Percentiles rank a stretch among this genome's conserved stretches.
These are phyloP conservation scores for Polyporus tsugae DNA, from an alignment of 1,284 basidiomycete genomes.

Conservation along the genomic window DNA sequence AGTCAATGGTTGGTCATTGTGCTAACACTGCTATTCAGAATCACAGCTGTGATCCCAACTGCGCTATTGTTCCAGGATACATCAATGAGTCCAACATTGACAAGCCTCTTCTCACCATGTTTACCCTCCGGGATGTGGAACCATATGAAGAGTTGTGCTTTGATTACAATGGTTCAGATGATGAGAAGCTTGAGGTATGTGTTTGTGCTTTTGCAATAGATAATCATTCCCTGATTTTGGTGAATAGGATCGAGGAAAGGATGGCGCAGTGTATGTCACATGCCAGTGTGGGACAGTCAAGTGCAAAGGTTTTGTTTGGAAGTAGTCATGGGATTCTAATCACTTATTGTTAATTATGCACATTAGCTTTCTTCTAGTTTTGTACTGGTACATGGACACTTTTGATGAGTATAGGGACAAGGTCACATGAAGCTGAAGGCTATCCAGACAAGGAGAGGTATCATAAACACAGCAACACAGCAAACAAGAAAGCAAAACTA, in stretches of 20 bases:
- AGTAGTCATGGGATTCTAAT: slow-evolving; percentile 19
- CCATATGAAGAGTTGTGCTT: slow-evolving; percentile 84
- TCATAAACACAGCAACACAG: slow-evolving; percentile 2
- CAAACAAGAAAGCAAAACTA: slow-evolving; percentile 18
- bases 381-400: slow-evolving; percentile 6
- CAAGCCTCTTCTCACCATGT: slow-evolving; percentile 67
- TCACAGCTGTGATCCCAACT: slow-evolving; percentile 91
- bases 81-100: slow-evolving; percentile 56
- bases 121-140: slow-evolving; percentile 71
- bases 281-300: slow-evolving; percentile 60
- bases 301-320: slow-evolving; percentile 44
- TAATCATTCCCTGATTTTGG: not conserved
- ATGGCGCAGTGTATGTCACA: slow-evolving; percentile 55
- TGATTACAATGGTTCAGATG: slow-evolving; percentile 71
- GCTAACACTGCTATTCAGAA: slow-evolving; percentile 60
- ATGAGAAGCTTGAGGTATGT: slow-evolving; percentile 37
- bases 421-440: not conserved
- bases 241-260: slow-evolving; percentile 25
- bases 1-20: slow-evolving; percentile 12
- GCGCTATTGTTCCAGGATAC: slow-evolving; percentile 71
- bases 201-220: not conserved
- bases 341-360: slow-evolving; percentile 15
- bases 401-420: slow-evolving; percentile 10
- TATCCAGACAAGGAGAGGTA: not conserved
- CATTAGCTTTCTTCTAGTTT: not conserved